Conservation (phyloP, 441 rosid species). For the Macaranga tanarius region DNA sequence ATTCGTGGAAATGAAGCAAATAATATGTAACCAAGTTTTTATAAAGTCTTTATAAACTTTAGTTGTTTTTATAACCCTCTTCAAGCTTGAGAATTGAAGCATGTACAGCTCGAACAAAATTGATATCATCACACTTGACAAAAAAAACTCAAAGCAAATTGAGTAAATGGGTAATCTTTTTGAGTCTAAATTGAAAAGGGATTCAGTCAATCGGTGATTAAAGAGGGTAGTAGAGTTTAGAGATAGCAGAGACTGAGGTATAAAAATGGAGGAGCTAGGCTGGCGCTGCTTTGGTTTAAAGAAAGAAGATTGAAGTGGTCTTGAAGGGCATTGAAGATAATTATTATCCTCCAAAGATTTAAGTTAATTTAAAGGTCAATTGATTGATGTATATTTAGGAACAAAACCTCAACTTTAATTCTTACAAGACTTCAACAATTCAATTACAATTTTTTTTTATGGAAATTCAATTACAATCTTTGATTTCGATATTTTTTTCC, state of each 20-base stretch:
- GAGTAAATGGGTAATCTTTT: conserved; percentile 39
- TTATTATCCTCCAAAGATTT: too few relatives aligned
- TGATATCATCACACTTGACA: conserved; percentile 39
- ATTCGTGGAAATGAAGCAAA: background rate
- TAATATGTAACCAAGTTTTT: background rate
- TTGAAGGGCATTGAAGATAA: conserved; percentile 13
- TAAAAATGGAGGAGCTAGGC: conserved; percentile 25
- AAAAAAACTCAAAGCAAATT: conserved; percentile 56
- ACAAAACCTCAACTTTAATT: too few relatives aligned
- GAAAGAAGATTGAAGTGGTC: conserved; percentile 10
- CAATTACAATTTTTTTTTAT: too few relatives aligned
- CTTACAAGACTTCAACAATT: too few relatives aligned
- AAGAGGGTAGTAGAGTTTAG: conserved; percentile 14
- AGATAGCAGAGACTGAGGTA: conserved; percentile 21
- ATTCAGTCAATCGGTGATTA: conserved; percentile 1
- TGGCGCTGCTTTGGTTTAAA: conserved; percentile 25
- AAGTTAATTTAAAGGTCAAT: too few relatives aligned
- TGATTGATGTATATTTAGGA: too few relatives aligned
- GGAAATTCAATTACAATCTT: too few relatives aligned
- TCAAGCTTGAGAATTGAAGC: conserved; percentile 54
- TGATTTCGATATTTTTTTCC: too few relatives aligned
- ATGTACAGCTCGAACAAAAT: conserved; percentile 59
- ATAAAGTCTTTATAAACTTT: too few relatives aligned
- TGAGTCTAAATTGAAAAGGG: conserved; percentile 26
- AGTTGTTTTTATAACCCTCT: too few relatives aligned